These are phyloP conservation scores for Neurospora intermedia DNA, from an alignment of 495 filamentous ascomycete species.

Conservation along the genomic window DNA sequence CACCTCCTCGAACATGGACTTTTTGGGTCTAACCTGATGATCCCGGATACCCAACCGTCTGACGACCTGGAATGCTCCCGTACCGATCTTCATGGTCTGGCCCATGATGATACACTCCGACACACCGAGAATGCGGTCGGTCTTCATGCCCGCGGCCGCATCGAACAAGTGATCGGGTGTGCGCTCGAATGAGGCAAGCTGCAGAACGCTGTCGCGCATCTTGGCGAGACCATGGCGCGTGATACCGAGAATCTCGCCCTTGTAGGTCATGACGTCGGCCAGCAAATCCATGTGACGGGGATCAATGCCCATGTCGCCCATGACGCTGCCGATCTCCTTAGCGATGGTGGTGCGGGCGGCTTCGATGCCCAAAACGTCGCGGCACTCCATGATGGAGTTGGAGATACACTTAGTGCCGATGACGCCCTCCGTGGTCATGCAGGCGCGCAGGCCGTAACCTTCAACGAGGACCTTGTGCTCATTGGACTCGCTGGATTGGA, in stretches of 20 bases:
- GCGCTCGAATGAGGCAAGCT: constrained; percentile 96
- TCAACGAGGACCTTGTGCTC: constrained; percentile 75
- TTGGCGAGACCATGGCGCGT: constrained; percentile 93
- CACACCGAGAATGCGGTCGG: constrained; percentile 81
- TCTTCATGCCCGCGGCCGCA: constrained; percentile 80
- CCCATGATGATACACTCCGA: constrained; percentile 98
- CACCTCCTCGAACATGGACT: constrained; percentile 66
- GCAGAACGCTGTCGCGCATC: constrained; percentile 90
- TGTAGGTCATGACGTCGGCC: constrained; percentile 99
- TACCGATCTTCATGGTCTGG: constrained; percentile 81
- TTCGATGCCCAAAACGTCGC: constrained; percentile 93
- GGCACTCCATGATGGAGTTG: constrained; percentile 86
- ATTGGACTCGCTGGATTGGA: constrained; percentile 50
- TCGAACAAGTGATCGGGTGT: constrained; percentile 97
- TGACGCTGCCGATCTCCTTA: constrained; percentile 67
- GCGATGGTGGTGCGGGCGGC: constrained; percentile 80
- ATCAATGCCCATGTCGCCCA: constrained; percentile 91
- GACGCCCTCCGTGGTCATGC: constrained; percentile 88
- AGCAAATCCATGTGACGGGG: constrained; percentile 97
- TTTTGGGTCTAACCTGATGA: constrained; percentile 49
- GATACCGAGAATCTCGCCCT: constrained; percentile 94
- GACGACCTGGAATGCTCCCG: constrained; percentile 83
- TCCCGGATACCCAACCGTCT: constrained; percentile 58
- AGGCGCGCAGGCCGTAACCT: constrained; percentile 79
- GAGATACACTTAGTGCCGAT: constrained; percentile 58